Base-by-base conservation (phyloP, 805 yeast genomes). In the Yarrowia sp. region DNA sequence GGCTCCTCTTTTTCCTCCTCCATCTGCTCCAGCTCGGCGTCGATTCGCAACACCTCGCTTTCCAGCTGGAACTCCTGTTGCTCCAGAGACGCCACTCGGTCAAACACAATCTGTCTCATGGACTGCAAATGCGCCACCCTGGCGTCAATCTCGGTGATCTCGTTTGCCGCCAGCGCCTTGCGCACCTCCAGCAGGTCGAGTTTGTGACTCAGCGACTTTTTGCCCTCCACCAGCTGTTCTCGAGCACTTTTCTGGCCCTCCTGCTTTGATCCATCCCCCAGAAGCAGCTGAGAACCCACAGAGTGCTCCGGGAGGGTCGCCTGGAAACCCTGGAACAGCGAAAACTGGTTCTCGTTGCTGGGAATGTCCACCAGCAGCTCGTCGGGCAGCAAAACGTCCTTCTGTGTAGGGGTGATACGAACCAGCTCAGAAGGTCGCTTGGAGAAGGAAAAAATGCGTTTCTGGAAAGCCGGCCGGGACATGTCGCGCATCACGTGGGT, bases 241-340 rank as follows among this genome's bases (percentile, higher is more conserved):
- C 65, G 72, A 70, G 70, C 76, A 71, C 55, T 70, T 67, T 55
- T 73, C 40, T 67, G 64, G 40, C 61, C 68, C n/a, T 43, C 68
- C 69, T 17, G 13, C 14, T 7, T 73, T 75, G 19, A 69, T 70
- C 15, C 71, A 72, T 33, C 70, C 60, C 9, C 70, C 68, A 30
- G 67, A 71, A 4, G 66, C 42, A 24, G 63, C 55, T 58, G 43
- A 53, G 66, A 47, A 10, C 24, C 43, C 56, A 52, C 68, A 64
- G 47, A 34, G 38, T 20, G 63, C 65, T 13, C 55, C 15, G 38
- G 53, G 33, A 68, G 66, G 0, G 85, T 79, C 4, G 91, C 90
- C 72, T 82, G 81, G 73, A 89, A 87, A 1, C 93, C 92, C 75
- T 89, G 93, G 72, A 84, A 87, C 24, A 89, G 76, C 2, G 92